Conservation (phyloP, 2,329 filamentous ascomycete genomes). For the Paraphoma chrysanthemicola region DNA sequence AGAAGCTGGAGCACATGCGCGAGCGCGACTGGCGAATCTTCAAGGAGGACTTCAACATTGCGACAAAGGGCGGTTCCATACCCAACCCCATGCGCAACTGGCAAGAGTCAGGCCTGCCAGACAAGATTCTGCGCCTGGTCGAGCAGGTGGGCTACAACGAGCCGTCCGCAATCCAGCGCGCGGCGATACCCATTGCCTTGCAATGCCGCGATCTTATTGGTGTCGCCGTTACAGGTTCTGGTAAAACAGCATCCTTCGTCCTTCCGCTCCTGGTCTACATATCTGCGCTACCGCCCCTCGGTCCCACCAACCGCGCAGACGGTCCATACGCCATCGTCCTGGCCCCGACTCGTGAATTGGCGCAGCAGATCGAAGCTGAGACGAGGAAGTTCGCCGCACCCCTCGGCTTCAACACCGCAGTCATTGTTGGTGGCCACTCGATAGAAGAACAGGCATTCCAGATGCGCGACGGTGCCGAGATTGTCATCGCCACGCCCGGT, state of each 20-base stretch:
- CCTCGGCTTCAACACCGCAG: conserved; percentile 92
- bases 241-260: conserved; percentile 96
- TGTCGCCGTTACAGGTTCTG: conserved; percentile 96
- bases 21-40: conserved; percentile 99
- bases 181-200: conserved; percentile 92
- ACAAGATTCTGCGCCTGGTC: conserved; percentile 79
- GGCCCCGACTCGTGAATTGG: conserved; percentile 94
- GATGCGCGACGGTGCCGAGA: conserved; percentile 90
- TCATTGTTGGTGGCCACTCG: conserved; percentile 96
- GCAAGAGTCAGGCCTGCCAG: conserved; percentile 82
- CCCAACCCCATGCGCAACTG: conserved; percentile 97
- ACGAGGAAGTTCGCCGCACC: conserved; percentile 90
- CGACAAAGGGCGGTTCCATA: conserved; percentile 88
- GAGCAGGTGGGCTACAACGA: conserved; percentile 88
- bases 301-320: conserved; percentile 87
- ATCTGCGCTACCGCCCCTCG: conserved; percentile 82
- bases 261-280: conserved; percentile 95
- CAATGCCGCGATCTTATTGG: conserved; percentile 96
- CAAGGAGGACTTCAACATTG: conserved; percentile 98
- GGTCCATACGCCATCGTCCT: conserved; percentile 97
- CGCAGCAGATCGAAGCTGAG: conserved; percentile 95
- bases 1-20: conserved; percentile 90
- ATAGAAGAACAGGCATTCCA: conserved; percentile 93
- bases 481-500: conserved; percentile 97
- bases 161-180: conserved; percentile 88